Evolutionary conservation across 2,329 filamentous ascomycete species (phyloP).

Genomic region (Ceratocystis diversiconidia): DNA sequence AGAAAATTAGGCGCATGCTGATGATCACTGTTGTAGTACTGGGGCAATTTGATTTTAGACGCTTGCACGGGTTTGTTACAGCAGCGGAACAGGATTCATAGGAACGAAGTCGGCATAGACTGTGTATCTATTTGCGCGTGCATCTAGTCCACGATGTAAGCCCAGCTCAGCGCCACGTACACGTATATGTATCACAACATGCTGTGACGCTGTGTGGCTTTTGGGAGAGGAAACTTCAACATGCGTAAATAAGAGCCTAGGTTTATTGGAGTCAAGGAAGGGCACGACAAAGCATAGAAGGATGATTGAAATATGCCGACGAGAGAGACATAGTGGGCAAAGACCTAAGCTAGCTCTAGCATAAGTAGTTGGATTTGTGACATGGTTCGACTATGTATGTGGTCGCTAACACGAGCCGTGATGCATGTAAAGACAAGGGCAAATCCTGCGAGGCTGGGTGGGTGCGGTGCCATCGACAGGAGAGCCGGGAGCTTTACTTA

Average conservation of each 20-base stretch:
- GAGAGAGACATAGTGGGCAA: too few relatives aligned
- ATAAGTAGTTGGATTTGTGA: background rate
- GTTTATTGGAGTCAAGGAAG: too few relatives aligned
- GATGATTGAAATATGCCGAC: too few relatives aligned
- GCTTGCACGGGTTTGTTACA: background rate
- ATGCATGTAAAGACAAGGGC: background rate
- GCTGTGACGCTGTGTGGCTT: background rate
- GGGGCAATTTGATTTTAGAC: background rate
- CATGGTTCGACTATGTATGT: background rate
- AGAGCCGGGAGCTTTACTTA: background rate
- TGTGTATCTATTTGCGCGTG: background rate
- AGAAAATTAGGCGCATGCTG: background rate
- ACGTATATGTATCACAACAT: conserved; percentile 1
- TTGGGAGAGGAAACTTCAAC: background rate
- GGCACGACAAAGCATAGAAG: too few relatives aligned
- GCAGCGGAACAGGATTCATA: background rate
- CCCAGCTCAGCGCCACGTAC: background rate
- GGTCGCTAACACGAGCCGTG: background rate
- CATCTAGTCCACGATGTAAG: background rate
- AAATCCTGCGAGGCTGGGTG: background rate
- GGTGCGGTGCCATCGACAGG: background rate
- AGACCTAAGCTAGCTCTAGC: background rate
- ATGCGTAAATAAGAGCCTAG: background rate
- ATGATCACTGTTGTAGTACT: background rate
- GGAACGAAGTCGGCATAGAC: background rate